These are phyloP conservation scores for Aspergillus sp. DNA, from an alignment of 2,329 filamentous ascomycete genomes.

Conservation along the genomic window DNA sequence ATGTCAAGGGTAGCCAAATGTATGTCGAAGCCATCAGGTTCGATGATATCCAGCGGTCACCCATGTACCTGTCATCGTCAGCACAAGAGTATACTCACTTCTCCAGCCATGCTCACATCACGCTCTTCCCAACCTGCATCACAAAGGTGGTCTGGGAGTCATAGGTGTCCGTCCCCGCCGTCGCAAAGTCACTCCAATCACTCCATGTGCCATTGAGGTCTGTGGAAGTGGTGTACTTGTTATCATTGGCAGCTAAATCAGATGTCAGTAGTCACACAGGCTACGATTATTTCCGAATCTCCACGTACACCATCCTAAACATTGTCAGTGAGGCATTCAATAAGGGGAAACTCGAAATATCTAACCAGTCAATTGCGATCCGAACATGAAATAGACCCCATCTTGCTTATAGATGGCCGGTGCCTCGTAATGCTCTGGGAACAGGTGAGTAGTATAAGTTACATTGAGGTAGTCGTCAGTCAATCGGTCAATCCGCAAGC, in stretches of 20 bases:
- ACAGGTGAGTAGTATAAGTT: constrained; percentile 52
- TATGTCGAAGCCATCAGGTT: constrained; percentile 65
- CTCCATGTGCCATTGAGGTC: constrained; percentile 62
- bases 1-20: constrained; percentile 61
- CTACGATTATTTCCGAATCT: neutral
- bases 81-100: neutral
- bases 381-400: constrained; percentile 66
- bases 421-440: constrained; percentile 57
- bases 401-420: constrained; percentile 64
- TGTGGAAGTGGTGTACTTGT: constrained; percentile 62
- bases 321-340: neutral
- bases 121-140: constrained; percentile 42
- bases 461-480: constrained; percentile 60
- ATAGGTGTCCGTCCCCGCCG: constrained; percentile 61
- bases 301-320: constrained; percentile 16
- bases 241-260: constrained; percentile 47
- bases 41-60: constrained; percentile 65
- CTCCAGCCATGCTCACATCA: constrained; percentile 31
- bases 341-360: accelerated
- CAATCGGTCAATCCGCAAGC: constrained; percentile 16
- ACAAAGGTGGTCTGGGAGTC: constrained; percentile 63
- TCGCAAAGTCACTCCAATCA: constrained; percentile 56
- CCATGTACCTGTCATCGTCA: constrained; percentile 53
- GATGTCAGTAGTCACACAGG: neutral
- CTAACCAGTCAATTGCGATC: constrained; percentile 51